Conservation (phyloP, 1,139 yeast genomes). For the Spencermartinsiella ligniputridi region DNA sequence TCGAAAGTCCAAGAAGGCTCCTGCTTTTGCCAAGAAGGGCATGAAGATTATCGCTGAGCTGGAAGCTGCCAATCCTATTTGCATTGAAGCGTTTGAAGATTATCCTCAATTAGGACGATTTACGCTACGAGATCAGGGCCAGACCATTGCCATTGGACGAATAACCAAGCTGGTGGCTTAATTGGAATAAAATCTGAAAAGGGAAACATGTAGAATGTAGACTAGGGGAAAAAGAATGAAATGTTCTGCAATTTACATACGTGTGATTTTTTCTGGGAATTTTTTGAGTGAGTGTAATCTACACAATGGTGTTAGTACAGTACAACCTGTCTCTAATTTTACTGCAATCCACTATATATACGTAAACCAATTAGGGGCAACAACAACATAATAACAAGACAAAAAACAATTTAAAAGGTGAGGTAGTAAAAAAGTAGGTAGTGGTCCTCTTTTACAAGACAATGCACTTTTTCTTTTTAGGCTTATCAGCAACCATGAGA, state of each 20-base stretch:
- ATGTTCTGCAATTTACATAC: too few species aligned
- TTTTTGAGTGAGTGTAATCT: too few species aligned
- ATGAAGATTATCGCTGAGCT: constrained; percentile 94
- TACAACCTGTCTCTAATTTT: constrained; percentile 1
- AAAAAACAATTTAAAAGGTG: constrained; percentile 6
- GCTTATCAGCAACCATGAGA: constrained; percentile 53
- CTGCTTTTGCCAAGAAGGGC: constrained; percentile 98
- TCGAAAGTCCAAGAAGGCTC: constrained; percentile 93
- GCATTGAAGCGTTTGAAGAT: constrained; percentile 88
- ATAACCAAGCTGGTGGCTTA: constrained; percentile 42
- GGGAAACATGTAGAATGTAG: too few species aligned
- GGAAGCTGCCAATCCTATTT: constrained; percentile 80
- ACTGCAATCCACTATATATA: constrained; percentile 1
- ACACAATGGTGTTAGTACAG: too few species aligned
- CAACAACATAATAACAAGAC: background rate
- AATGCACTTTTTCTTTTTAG: constrained; percentile 43
- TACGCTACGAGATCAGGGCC: constrained; percentile 97
- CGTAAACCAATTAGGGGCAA: background rate
- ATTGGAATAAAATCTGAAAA: background rate
- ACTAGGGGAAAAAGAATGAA: too few species aligned
- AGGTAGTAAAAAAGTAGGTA: too few species aligned
- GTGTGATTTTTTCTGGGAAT: too few species aligned
- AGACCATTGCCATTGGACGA: constrained; percentile 97
- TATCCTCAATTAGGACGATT: constrained; percentile 97
- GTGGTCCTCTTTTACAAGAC: constrained; percentile 58